Conservation (phyloP, 108 stramenopile species). For the Nannochloropsis granulata region DNA sequence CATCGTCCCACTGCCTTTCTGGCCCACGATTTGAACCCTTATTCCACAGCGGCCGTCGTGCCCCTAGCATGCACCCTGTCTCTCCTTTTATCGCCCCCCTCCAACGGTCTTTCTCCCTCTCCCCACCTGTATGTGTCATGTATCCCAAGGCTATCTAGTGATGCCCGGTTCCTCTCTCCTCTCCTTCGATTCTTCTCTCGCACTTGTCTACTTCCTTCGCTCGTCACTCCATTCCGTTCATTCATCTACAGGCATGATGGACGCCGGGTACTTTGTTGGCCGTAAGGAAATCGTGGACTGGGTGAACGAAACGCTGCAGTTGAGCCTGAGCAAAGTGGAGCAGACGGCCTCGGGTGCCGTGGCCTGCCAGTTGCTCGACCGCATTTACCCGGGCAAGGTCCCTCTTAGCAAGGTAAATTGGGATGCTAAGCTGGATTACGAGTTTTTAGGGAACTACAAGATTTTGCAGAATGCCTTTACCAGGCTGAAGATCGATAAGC, state of each 20-base stretch:
- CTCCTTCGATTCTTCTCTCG: no score
- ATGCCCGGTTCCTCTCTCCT: no score
- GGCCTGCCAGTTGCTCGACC: conserved; percentile 87
- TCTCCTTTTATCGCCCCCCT: no score
- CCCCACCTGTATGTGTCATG: no score
- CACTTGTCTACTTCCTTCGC: no score
- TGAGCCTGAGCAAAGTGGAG: conserved; percentile 86
- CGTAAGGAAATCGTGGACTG: conserved; percentile 81
- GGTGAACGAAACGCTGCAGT: conserved; percentile 68
- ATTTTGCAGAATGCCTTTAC: conserved; percentile 80
- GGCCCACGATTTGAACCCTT: no score
- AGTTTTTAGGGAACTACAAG: conserved; percentile 91
- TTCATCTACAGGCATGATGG: conserved; percentile 77
- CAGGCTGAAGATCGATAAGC: conserved; percentile 54
- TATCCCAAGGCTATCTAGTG: no score
- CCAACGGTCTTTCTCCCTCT: no score
- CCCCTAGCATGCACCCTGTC: no score
- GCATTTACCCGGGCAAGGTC: conserved; percentile 68
- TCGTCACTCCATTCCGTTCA: no score
- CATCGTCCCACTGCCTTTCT: no score
- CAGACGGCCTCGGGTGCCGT: conserved; percentile 89
- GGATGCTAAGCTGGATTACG: conserved; percentile 65
- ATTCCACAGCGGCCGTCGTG: no score
- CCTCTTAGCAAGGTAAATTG: conserved; percentile 88
- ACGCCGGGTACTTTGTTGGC: conserved; percentile 90